Percentiles rank a stretch among this genome's conserved stretches.
phyloP scores from a whole-genome alignment of 2,329 filamentous ascomycete genomes.

The Colletotrichum lupini region DNA sequence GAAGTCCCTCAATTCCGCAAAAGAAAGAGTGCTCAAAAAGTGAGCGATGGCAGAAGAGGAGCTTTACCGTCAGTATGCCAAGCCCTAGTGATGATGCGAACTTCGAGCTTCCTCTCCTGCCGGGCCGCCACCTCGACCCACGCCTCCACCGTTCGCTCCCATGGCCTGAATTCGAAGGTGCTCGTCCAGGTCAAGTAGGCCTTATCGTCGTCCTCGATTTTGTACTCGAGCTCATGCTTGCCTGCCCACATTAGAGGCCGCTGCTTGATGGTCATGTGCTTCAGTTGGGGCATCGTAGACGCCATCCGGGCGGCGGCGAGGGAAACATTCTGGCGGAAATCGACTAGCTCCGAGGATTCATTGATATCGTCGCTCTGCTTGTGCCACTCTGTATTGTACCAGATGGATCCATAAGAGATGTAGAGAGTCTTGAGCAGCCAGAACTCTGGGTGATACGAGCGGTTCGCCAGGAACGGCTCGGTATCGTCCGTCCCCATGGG shows the following conservation, averaged over 20 bases:
- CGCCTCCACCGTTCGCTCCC: conserved; percentile 38
- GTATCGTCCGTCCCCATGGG: conserved; percentile 29
- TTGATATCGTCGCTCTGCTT: conserved; percentile 37
- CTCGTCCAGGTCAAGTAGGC: conserved; percentile 36
- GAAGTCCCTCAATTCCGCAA: background rate
- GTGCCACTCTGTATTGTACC: conserved; percentile 38
- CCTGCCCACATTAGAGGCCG: conserved; percentile 41
- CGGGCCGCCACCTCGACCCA: conserved; percentile 38
- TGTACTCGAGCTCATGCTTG: conserved; percentile 38
- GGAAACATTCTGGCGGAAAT: conserved; percentile 38
- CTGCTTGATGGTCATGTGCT: conserved; percentile 36
- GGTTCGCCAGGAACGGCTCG: conserved; percentile 24
- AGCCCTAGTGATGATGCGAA: background rate
- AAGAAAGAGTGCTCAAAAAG: conserved; percentile 4
- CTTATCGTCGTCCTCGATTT: conserved; percentile 4
- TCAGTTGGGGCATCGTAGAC: conserved; percentile 38
- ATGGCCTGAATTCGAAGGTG: conserved; percentile 39
- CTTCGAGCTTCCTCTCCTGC: conserved; percentile 19
- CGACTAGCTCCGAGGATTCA: conserved; percentile 32
- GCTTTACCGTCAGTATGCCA: conserved; percentile 32
- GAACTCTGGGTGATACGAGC: conserved; percentile 20
- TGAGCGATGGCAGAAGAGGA: conserved; percentile 29
- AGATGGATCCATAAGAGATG: conserved; percentile 38
- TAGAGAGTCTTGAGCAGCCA: conserved; percentile 32
- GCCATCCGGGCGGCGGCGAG: conserved; percentile 38